Evolutionary conservation across 1,284 basidiomycete genomes (phyloP), one percentile per base, ranked within the genome.

Genomic region (Tetrapyrgos nigripes): DNA sequence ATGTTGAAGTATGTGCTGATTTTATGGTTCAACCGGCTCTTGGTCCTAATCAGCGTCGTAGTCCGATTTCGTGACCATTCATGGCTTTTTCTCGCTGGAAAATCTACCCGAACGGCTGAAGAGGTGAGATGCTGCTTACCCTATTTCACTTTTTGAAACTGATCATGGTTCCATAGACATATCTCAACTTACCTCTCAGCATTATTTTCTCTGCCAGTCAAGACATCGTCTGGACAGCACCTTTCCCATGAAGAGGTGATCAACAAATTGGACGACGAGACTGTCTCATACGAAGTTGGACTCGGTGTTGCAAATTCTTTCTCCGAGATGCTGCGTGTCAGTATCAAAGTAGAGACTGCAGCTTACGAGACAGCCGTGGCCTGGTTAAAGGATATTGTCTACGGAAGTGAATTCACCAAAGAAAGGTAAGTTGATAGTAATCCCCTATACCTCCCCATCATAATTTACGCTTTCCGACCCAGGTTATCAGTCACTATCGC

Each of bases 311-410:
- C 82, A 27, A 83, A 82, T 63, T 78, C 82, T 44, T 95, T 97
- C 70, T 80, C 88, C 14, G 94, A 98, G 67, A 82, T 83, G 9
- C 74, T 95, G 55, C 86, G 90, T 24, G 77, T 98, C 59, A 86
- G 81, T 64, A 86, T 99, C 70, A 93, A 93, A 73, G 95, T 96
- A 4, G 93, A 97, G 74, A 85, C 81, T 56, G 79, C 81, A 3
- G 84, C 89, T 60, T 99, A 98, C 70, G 91, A 90, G 59, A 83
- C 83, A 24, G 93, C 94, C 0, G 82, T 99, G 44, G 80, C 85
- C 0, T 98, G 97, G 96, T 75, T 99, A 31, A 87, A 87, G 55
- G 96, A 99, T 73, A 79, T 99, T 19, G 75, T 99, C n/a, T 93
- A 91, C 70, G 86, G 90, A 47, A 83, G 87, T 50, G 79, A 90